phyloP scores from a whole-genome alignment of 2,329 filamentous ascomycete species.

The Fusarium sp. region DNA sequence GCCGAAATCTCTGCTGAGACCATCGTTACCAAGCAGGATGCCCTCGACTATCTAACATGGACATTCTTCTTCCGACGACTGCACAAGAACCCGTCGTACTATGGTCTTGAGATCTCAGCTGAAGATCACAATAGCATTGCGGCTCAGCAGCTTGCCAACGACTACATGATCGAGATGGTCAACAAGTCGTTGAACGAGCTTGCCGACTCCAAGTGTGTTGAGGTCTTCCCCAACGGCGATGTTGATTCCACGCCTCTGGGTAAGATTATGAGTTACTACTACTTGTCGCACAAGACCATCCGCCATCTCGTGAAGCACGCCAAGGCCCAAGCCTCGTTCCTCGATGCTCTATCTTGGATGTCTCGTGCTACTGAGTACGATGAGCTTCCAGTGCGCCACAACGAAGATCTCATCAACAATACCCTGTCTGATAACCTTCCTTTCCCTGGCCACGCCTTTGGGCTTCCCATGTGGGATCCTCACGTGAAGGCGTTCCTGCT shows the following conservation, averaged over 20 bases:
- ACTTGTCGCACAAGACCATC: conserved; percentile 94
- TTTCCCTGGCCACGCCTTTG: conserved; percentile 67
- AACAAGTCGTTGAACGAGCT: conserved; percentile 86
- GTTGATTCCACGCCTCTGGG: conserved; percentile 90
- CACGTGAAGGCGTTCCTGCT: conserved; percentile 96
- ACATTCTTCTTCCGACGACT: conserved; percentile 98
- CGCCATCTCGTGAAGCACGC: conserved; percentile 83
- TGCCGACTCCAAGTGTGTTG: conserved; percentile 84
- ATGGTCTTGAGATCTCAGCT: conserved; percentile 91
- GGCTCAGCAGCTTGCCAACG: conserved; percentile 88
- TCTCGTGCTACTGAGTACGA: conserved; percentile 94
- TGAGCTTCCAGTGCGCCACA: conserved; percentile 96
- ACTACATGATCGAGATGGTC: conserved; percentile 94
- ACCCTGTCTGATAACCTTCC: conserved; percentile 87
- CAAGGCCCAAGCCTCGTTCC: conserved; percentile 79
- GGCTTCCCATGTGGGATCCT: conserved; percentile 95
- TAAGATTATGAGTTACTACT: conserved; percentile 99
- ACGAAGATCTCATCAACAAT: conserved; percentile 96
- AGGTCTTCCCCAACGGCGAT: conserved; percentile 85
- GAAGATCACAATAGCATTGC: conserved; percentile 90
- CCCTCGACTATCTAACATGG: conserved; percentile 97
- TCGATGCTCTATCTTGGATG: conserved; percentile 91
- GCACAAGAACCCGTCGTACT: conserved; percentile 98
- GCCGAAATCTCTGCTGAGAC: conserved; percentile 95
- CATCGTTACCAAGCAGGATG: conserved; percentile 93